Evolutionary conservation across 2,329 filamentous ascomycete genomes (phyloP), one percentile per base, ranked within the genome.

Genomic region (Ophiostoma quercus): DNA sequence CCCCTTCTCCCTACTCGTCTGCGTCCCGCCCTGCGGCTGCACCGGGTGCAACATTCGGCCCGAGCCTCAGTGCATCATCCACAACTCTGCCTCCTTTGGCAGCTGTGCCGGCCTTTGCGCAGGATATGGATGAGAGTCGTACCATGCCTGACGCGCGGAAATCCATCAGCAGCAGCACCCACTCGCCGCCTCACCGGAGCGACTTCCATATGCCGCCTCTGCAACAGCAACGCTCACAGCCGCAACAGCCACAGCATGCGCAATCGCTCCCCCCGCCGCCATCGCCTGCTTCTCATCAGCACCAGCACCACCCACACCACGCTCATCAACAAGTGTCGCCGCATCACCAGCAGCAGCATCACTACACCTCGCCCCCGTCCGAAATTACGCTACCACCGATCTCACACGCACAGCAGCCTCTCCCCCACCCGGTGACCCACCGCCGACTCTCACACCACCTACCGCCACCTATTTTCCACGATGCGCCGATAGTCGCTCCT

Each of bases 81-180:
- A 47, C 65, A 25, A 66, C 65, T 16, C 22, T 66, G 19, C 41
- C 68, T n/a, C 34, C 60, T 3, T 34, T 29, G 8, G 16, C 41
- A 25, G 47, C 51, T 34, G 39, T 69, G 4, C 67, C 57, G 82
- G n/a, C 16, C 2, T 63, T 37, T 9, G 79, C 82, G 7, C 85
- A 83, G 73, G 83, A 87, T 71, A 79, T 84, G 7, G 85, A 88
- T 72, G 84, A 87, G 73, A 84, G 85, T 0, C 83, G 84, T 60
- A 85, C 86, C 67, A 79, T 87, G 14, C 78, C 87, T 1, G 85
- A 85, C 73, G 82, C 85, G 67, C 79, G 85, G 72, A 82, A 84
- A 67, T 76, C 80, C 19, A 79, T 82, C 43, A 77, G 80, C 7
- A 67, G 67, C 51, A 37, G 12, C 65, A 43, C 65, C 12, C 71